Percentiles rank a stretch among this genome's conserved stretches.
Evolutionary conservation across 495 filamentous ascomycete species (phyloP).

Genomic region (Cercophora scortea): DNA sequence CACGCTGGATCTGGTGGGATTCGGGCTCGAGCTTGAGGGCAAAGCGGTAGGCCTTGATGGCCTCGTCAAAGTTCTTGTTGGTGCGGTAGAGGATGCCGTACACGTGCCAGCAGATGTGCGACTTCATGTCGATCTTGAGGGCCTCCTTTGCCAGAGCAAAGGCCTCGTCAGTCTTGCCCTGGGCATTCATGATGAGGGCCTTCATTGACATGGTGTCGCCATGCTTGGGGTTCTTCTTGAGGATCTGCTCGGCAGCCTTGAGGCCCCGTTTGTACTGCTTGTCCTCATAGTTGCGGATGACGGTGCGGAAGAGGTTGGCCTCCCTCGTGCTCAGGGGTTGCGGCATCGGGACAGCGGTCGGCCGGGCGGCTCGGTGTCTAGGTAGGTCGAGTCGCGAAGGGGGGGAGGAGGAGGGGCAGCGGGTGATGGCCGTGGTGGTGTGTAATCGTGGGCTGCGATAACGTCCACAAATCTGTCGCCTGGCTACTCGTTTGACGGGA

Average conservation of each 20-base stretch:
- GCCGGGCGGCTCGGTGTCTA: too few species aligned
- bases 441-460: too few species aligned
- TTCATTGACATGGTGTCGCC: constrained; percentile 99
- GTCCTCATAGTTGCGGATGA: constrained; percentile 90
- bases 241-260: constrained; percentile 88
- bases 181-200: constrained; percentile 87
- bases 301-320: constrained; percentile 81
- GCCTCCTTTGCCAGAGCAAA: constrained; percentile 88
- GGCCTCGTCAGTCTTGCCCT: constrained; percentile 85
- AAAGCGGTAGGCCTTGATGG: constrained; percentile 97
- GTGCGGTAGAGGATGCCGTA: constrained; percentile 92
- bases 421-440: too few species aligned
- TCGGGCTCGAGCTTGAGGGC: constrained; percentile 88
- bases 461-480: too few species aligned
- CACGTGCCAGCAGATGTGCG: constrained; percentile 98
- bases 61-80: constrained; percentile 95
- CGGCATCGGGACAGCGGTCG: constrained; percentile 46
- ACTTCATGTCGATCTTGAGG: constrained; percentile 91
- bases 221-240: constrained; percentile 89
- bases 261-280: constrained; percentile 99
- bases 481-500: too few species aligned
- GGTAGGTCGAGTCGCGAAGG: too few species aligned
- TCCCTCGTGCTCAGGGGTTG: constrained; percentile 87
- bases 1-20: constrained; percentile 85
- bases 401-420: too few species aligned